Conservation (phyloP, 2,329 filamentous ascomycete genomes). For the Exophiala sp. region DNA sequence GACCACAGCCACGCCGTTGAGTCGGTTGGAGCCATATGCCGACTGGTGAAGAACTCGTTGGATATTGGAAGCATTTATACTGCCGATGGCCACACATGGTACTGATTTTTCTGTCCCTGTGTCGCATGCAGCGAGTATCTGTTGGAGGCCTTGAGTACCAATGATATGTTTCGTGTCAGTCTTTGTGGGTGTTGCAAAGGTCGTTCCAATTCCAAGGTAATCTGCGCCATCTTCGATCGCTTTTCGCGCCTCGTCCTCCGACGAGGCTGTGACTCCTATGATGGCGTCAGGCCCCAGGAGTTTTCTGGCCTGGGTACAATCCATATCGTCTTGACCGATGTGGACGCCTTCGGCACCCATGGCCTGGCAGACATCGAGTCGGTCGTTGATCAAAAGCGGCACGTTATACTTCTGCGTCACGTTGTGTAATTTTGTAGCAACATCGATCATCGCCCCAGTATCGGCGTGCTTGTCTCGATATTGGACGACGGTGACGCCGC, state of each 20-base stretch:
- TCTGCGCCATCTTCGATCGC: constrained; percentile 76
- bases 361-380: constrained; percentile 82
- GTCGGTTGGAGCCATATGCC: constrained; percentile 32
- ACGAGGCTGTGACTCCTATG: constrained; percentile 84
- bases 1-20: constrained; percentile 83
- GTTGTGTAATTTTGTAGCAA: constrained; percentile 66
- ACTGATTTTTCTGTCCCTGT: constrained; percentile 40
- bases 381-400: constrained; percentile 88
- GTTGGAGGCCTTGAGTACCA: constrained; percentile 66
- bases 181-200: constrained; percentile 86
- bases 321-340: constrained; percentile 90
- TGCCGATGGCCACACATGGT: constrained; percentile 80
- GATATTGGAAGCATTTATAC: constrained; percentile 73
- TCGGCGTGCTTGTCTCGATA: constrained; percentile 84
- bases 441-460: constrained; percentile 67
- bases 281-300: constrained; percentile 74
- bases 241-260: constrained; percentile 64
- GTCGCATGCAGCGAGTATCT: constrained; percentile 62
- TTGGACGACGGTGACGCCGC: constrained; percentile 83
- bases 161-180: constrained; percentile 81
- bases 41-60: constrained; percentile 73
- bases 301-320: constrained; percentile 65
- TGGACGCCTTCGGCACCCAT: constrained; percentile 89
- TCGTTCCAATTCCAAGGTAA: constrained; percentile 86
- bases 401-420: constrained; percentile 66